Base-by-base conservation (phyloP, 1,284 basidiomycete species). In the Ganoderma meredithae region DNA sequence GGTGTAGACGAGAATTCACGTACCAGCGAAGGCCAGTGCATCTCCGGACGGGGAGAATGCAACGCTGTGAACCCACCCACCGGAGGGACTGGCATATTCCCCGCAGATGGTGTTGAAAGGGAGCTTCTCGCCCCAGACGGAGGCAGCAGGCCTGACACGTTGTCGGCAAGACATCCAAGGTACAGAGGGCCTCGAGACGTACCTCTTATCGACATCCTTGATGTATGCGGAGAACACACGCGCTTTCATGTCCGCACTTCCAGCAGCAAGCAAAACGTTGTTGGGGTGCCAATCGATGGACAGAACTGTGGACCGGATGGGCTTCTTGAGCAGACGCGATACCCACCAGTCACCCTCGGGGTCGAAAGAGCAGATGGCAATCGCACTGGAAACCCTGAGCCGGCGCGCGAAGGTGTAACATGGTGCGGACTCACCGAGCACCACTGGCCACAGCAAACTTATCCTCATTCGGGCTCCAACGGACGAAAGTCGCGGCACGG, bases 331-430 rank as follows among this genome's bases (percentile, higher is more conserved):
- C 76, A 96, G 94, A 80, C 96, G 96, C 25, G 97, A 93, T 2
- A 98, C 96, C 98, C 98, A 99, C 98, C 98, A 99, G 80, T 99
- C 95, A 83, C 96, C 97, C 83, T 98, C 96, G 31, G 94, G 86
- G 79, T 98, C 96, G 78, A 97, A 98, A 19, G 94, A 96, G 79
- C 96, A 98, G 61, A 98, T 89, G 12, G 96, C 95, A 75, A 98
- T 96, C 44, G 95, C 93, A 52, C 96, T 94, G 59, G 10, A 60
- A 44, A 60, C 22, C 15, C 25, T 63, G 10, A 41, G 12, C 52
- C 8, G 22, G 19, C 1, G 7, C 27, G 6, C n/a, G 6, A 9
- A 3, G n/a, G 31, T 10, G 25, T 22, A 53, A 19, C 41, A 41
- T 33, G 10, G 71, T 76, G 31, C n/a, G 10, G 71, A 77, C 87